phyloP scores from a whole-genome alignment of 208 protist genomes.

The Leishmania aethiopica region DNA sequence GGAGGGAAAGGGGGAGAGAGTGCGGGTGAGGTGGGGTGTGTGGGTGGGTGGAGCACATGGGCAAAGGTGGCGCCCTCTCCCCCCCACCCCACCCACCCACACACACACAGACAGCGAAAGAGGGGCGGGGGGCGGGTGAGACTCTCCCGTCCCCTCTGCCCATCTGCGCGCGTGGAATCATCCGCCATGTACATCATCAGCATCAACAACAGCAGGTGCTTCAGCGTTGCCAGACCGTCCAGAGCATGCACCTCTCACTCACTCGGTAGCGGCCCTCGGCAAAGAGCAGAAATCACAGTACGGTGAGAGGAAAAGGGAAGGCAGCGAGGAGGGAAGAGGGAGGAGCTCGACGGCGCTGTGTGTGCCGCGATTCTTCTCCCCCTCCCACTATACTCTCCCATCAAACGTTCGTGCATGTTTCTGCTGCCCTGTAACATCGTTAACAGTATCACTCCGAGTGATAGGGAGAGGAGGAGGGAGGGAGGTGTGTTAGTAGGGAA shows the following conservation, averaged over 20 bases:
- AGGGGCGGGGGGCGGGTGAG: not conserved
- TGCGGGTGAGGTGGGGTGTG: not conserved
- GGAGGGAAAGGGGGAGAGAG: not conserved
- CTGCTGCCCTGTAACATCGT: not conserved
- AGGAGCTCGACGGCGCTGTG: not conserved
- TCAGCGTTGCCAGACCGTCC: not conserved
- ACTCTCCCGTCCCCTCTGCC: not conserved
- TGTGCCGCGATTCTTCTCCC: not conserved
- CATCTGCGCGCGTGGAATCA: not conserved
- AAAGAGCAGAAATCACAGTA: not conserved
- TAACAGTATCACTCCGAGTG: not conserved
- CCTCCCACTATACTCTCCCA: not conserved
- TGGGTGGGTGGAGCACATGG: not conserved
- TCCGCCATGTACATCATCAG: not conserved
- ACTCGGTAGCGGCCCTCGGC: not conserved
- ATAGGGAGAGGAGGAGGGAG: not conserved
- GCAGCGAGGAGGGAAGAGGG: not conserved
- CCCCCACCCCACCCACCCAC: not conserved
- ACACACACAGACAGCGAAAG: not conserved
- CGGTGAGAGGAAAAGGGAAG: not conserved
- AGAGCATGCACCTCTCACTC: not conserved
- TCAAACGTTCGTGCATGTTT: not conserved
- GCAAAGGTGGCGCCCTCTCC: not conserved
- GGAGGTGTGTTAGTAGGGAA: not conserved
- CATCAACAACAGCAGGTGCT: not conserved